Evolutionary conservation across 352 stramenopile genomes (phyloP).

Genomic region (Phytophthora uliginosa): DNA sequence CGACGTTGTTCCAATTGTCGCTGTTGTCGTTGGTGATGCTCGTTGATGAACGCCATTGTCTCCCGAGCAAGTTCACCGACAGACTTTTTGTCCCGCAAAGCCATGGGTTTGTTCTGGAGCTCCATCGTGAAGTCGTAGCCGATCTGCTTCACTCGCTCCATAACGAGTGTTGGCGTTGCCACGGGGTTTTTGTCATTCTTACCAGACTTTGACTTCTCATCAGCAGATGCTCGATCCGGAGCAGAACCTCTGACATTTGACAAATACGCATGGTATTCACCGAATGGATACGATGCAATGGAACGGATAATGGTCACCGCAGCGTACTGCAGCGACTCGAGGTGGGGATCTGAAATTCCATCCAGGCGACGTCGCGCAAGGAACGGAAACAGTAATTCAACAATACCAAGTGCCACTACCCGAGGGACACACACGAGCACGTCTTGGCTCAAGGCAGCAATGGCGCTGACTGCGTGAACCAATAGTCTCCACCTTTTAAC

Average conservation of each 20-base stretch:
- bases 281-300: conserved; percentile 73
- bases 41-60: conserved; percentile 63
- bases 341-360: conserved; percentile 27
- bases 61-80: conserved; percentile 73
- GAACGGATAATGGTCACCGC: conserved; percentile 56
- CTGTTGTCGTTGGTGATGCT: conserved; percentile 39
- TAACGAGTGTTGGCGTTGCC: conserved; percentile 23
- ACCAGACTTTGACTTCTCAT: conserved; percentile 16
- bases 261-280: conserved; percentile 58
- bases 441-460: conserved; percentile 72
- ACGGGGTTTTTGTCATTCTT: conserved; percentile 7
- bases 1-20: conserved; percentile 20
- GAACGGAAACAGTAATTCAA: conserved; percentile 52
- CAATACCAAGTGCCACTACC: conserved; percentile 53
- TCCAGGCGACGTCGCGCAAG: conserved; percentile 14
- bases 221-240: not conserved
- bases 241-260: conserved; percentile 30
- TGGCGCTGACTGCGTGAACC: conserved; percentile 54
- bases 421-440: conserved; percentile 68
- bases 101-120: conserved; percentile 46
- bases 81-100: conserved; percentile 52
- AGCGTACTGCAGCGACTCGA: conserved; percentile 58
- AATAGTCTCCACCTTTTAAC: conserved; percentile 53
- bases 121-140: conserved; percentile 70
- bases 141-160: conserved; percentile 70